A percentile compares a stretch with the other conserved stretches of the same genome.
Conservation (phyloP, 1,284 basidiomycete species). For the Porodaedalea pini region DNA sequence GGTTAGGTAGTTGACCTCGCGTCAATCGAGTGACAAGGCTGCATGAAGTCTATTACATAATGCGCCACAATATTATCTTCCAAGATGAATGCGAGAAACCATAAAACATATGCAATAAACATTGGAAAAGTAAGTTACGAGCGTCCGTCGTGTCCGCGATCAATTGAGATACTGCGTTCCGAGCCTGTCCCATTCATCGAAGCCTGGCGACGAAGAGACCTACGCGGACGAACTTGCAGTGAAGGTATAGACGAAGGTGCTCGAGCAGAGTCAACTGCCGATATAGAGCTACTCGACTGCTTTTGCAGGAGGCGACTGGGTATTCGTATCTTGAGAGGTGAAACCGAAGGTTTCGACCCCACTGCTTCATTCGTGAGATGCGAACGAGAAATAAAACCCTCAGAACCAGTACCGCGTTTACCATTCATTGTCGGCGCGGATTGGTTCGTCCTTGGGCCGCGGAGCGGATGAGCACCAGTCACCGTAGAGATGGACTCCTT, state of each 20-base stretch:
- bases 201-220: slow-evolving; percentile 8
- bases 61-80: neutral
- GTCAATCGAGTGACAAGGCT: neutral
- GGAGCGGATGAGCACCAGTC: neutral
- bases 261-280: neutral
- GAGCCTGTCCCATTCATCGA: slow-evolving; percentile 3
- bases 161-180: slow-evolving; percentile 5
- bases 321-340: slow-evolving; percentile 19
- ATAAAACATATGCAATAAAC: slow-evolving; percentile 13
- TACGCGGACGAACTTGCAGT: neutral
- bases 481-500: neutral
- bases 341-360: slow-evolving; percentile 4
- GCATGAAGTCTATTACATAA: slow-evolving; percentile 7
- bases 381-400: neutral
- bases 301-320: slow-evolving; percentile 14
- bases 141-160: slow-evolving; percentile 4
- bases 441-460: neutral
- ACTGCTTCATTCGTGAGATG: neutral
- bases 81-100: neutral
- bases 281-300: neutral
- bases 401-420: neutral
- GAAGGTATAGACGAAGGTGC: neutral
- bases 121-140: neutral
- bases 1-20: slow-evolving; percentile 61
- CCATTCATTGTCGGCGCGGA: neutral